Evolutionary conservation across 371 early-diverging fungal species (phyloP).

Genomic region (Rhizomucor miehei): DNA sequence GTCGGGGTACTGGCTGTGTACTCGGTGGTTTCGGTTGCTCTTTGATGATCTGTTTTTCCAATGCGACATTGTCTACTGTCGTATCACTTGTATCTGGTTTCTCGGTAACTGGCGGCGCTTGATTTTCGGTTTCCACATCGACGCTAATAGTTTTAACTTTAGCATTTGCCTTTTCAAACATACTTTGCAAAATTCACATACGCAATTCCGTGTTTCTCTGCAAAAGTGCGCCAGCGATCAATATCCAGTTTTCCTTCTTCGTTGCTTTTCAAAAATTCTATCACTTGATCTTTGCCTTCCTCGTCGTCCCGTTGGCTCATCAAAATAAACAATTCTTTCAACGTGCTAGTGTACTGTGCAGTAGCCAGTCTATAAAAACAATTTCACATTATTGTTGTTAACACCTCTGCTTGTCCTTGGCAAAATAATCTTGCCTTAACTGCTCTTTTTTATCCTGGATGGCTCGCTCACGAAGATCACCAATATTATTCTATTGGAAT

Average conservation of each 20-base stretch:
- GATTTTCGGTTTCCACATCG: too few relatives aligned
- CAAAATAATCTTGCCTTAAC: constrained; percentile 19
- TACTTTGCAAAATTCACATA: too few relatives aligned
- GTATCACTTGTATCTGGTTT: too few relatives aligned
- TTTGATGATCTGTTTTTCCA: neutral
- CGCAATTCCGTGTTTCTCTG: too few relatives aligned
- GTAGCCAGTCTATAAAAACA: constrained; percentile 17
- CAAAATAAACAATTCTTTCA: constrained; percentile 31
- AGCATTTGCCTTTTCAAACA: too few relatives aligned
- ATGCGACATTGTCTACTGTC: too few relatives aligned
- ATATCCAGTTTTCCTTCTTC: constrained; percentile 5
- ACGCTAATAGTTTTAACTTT: too few relatives aligned
- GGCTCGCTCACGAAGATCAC: constrained; percentile 24
- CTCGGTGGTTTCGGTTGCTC: constrained; percentile 1
- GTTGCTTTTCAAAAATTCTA: constrained; percentile 23
- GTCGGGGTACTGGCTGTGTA: constrained; percentile 2
- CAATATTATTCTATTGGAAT: constrained; percentile 24
- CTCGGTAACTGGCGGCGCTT: too few relatives aligned
- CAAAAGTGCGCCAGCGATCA: too few relatives aligned
- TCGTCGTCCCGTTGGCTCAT: constrained; percentile 17
- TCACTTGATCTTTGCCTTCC: constrained; percentile 13
- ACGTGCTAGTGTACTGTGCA: constrained; percentile 14
- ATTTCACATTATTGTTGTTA: neutral
- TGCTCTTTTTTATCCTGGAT: constrained; percentile 20
- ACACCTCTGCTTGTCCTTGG: neutral